phyloP scores from a whole-genome alignment of 2,329 filamentous ascomycete species.

The Chaetoscypha palmicola region DNA sequence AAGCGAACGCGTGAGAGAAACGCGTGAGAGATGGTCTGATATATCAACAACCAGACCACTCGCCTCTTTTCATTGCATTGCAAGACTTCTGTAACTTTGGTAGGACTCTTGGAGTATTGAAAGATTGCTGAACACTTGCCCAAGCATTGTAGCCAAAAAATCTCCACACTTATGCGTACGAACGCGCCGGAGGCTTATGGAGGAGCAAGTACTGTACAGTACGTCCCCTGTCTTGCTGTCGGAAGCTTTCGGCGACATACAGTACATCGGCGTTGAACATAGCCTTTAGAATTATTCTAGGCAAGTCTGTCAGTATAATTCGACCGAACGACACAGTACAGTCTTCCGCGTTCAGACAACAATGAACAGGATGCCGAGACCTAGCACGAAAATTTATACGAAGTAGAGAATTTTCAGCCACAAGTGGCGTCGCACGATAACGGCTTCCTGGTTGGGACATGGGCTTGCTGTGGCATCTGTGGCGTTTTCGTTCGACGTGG shows the following conservation, averaged over 20 bases:
- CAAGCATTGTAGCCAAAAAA: too few species aligned
- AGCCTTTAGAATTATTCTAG: neutral
- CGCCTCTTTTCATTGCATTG: too few species aligned
- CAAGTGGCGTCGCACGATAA: neutral
- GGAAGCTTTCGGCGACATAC: neutral
- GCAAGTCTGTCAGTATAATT: neutral
- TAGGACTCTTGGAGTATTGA: neutral
- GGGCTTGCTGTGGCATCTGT: neutral
- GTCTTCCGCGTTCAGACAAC: too few species aligned
- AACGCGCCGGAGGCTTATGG: neutral
- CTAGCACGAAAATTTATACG: neutral
- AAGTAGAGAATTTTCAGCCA: neutral
- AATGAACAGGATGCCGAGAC: neutral
- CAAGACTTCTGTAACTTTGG: too few species aligned
- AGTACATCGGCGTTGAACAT: neutral
- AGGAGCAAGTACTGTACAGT: neutral
- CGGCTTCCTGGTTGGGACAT: neutral
- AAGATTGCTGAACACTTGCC: neutral
- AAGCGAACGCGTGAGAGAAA: too few species aligned
- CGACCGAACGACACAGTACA: too few species aligned
- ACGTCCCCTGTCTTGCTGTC: neutral
- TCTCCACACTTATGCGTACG: neutral
- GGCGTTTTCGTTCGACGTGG: too few species aligned
- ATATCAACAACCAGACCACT: too few species aligned
- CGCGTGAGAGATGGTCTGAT: neutral